Evolutionary conservation across 1,284 basidiomycete species (phyloP).

Genomic region (Pterulicium gracile): DNA sequence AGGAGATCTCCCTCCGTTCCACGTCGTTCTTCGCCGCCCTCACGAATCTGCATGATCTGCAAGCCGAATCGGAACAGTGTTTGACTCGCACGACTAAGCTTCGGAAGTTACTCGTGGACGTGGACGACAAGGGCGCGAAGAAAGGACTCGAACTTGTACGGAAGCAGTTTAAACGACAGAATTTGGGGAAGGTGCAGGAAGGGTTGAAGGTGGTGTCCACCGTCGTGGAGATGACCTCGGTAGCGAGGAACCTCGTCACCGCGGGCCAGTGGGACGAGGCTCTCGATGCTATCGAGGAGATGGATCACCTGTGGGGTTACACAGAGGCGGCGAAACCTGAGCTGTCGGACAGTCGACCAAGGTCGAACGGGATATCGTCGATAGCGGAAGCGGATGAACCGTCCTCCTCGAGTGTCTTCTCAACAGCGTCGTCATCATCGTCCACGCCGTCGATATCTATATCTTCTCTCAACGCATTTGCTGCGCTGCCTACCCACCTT

Average conservation of each 20-base stretch:
- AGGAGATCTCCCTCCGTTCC: conserved; percentile 85
- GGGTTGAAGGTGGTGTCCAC: conserved; percentile 59
- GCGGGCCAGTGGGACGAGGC: conserved; percentile 84
- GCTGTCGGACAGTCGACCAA: not conserved
- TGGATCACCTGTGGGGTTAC: conserved; percentile 58
- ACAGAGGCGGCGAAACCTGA: conserved; percentile 5
- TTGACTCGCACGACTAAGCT: conserved; percentile 69
- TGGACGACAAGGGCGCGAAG: conserved; percentile 71
- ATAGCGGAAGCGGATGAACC: conserved; percentile 3
- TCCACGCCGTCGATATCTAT: conserved; percentile 26
- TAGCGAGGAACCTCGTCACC: conserved; percentile 62
- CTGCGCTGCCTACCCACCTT: conserved; percentile 60
- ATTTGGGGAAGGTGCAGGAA: conserved; percentile 47
- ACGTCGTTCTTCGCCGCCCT: conserved; percentile 96
- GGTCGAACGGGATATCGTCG: not conserved
- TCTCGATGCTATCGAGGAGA: conserved; percentile 63
- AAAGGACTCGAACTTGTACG: conserved; percentile 69
- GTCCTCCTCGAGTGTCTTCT: not conserved
- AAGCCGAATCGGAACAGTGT: conserved; percentile 81
- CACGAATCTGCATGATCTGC: conserved; percentile 86
- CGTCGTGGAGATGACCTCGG: conserved; percentile 65
- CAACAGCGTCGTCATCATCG: conserved; percentile 22
- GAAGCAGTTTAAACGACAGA: conserved; percentile 51
- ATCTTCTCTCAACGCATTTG: conserved; percentile 59
- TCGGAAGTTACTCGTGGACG: conserved; percentile 59